Evolutionary conservation across 2,329 filamentous ascomycete species (phyloP).

Genomic region (Boeremia exigua): DNA sequence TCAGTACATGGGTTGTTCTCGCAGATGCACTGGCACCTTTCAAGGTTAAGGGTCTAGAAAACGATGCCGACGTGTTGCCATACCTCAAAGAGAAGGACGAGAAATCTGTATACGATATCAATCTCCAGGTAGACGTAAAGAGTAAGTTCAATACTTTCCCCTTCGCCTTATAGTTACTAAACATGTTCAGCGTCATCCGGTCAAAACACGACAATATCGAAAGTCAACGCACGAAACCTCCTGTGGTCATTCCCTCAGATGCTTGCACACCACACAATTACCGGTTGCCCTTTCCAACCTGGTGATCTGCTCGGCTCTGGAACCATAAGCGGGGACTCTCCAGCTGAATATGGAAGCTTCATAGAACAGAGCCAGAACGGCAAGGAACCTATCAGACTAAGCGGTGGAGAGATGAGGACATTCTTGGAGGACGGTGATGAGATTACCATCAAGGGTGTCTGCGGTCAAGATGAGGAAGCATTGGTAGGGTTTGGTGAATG

Average conservation of each 20-base stretch:
- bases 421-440: slow-evolving; percentile 80
- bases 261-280: slow-evolving; percentile 78
- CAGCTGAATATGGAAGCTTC: slow-evolving; percentile 69
- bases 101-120: slow-evolving; percentile 71
- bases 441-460: slow-evolving; percentile 69
- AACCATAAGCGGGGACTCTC: slow-evolving; percentile 72
- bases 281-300: slow-evolving; percentile 74
- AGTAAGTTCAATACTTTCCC: slow-evolving; percentile 34
- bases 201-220: slow-evolving; percentile 63
- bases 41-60: slow-evolving; percentile 60
- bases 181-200: slow-evolving; percentile 50
- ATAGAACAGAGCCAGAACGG: slow-evolving; percentile 75
- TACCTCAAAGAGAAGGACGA: slow-evolving; percentile 69
- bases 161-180: neutral
- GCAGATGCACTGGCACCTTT: slow-evolving; percentile 77
- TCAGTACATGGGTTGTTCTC: slow-evolving; percentile 80
- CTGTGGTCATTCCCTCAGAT: slow-evolving; percentile 86
- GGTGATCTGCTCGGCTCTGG: slow-evolving; percentile 80
- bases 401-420: slow-evolving; percentile 69
- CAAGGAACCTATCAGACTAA: slow-evolving; percentile 67
- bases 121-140: slow-evolving; percentile 69
- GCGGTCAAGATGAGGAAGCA: slow-evolving; percentile 66
- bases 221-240: slow-evolving; percentile 69
- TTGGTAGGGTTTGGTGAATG: slow-evolving; percentile 81
- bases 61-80: slow-evolving; percentile 62